Base-by-base conservation (phyloP, 148 eudicot genomes). In the Rhododendron griersonianum region DNA sequence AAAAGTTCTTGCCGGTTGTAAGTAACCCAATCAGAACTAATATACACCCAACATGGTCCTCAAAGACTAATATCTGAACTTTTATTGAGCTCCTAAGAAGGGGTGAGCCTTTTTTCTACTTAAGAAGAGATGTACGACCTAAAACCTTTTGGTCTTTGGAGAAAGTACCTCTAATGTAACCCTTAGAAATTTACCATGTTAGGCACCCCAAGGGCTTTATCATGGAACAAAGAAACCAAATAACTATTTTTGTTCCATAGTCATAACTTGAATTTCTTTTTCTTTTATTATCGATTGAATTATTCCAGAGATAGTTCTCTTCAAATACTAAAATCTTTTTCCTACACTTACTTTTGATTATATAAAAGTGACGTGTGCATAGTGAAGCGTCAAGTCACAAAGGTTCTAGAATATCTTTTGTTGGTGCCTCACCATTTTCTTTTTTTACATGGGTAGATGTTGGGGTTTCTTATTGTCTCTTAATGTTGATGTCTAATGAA, bases 1-100 rank as follows among this genome's bases (percentile, higher is more conserved):
- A 41, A 93, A 94, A 94, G 89, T 94, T 87, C 95, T 95, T 89
- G 98, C 96, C 79, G 91, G 87, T 73, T 94, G 96, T 95, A 90
- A 90, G 93, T 89, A 8, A 51, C 51, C 61, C 25, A 19, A 65
- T 28, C 30, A 73, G 61, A 25, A 50, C 65, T 51, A 50, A 11
- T 50, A 19, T 47, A 35, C 85, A 25, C 11, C 48, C 44, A 47
- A 18, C 74, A 30, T 71, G 74, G 11, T 81, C 48, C 25, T 55
- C 16, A 25, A 25, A 35, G 7, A 23, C 2, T 83, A 25, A 47
- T 81, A 75, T 75, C 14, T 84, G 16, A 4, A 39, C 33, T 51
- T 77, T 71, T 63, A 23, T 82, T 7, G 23, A 48, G 21, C 86
- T 71, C 80, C 79, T 47, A 84, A 51, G 19, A 45, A 48, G 48